These are phyloP conservation scores for Scalesia atractyloides DNA, from an alignment of 129 eudicot genomes.

Conservation along the genomic window DNA sequence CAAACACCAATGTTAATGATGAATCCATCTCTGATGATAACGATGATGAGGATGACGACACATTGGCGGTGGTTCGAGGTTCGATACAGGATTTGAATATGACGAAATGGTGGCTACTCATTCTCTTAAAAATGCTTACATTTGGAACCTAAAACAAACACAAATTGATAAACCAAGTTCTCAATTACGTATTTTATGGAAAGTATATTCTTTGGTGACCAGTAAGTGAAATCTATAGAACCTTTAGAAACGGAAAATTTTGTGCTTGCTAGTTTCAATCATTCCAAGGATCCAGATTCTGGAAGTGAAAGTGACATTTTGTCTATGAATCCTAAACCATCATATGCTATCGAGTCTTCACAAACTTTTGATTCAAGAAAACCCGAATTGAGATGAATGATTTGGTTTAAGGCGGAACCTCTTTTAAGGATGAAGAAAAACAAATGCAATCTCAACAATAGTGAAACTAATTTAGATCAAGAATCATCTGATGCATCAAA, in stretches of 20 bases:
- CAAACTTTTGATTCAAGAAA: conserved; percentile 20
- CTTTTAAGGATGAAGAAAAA: conserved; percentile 24
- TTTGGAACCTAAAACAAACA: too few species aligned
- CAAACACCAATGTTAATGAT: conserved; percentile 33
- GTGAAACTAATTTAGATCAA: conserved; percentile 7
- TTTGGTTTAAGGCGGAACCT: conserved; percentile 34
- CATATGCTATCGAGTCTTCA: conserved; percentile 1
- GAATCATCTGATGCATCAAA: conserved; percentile 18
- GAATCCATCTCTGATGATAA: too few species aligned
- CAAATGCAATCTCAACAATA: conserved; percentile 12
- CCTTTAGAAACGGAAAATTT: conserved; percentile 37
- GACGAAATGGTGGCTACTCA: too few species aligned
- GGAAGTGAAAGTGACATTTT: conserved; percentile 53
- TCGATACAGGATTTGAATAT: too few species aligned
- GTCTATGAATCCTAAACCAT: conserved; percentile 16
- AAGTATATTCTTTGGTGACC: too few species aligned
- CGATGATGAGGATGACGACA: too few species aligned
- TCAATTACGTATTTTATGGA: too few species aligned
- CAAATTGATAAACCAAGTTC: too few species aligned
- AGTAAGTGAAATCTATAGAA: too few species aligned
- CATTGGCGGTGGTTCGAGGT: too few species aligned
- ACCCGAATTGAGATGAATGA: conserved; percentile 37
- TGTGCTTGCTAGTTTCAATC: conserved; percentile 42
- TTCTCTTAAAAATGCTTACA: too few species aligned
- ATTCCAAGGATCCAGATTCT: conserved; percentile 53